Conservation (phyloP, 805 yeast genomes). For the Helenozyma baotianmanensis region DNA sequence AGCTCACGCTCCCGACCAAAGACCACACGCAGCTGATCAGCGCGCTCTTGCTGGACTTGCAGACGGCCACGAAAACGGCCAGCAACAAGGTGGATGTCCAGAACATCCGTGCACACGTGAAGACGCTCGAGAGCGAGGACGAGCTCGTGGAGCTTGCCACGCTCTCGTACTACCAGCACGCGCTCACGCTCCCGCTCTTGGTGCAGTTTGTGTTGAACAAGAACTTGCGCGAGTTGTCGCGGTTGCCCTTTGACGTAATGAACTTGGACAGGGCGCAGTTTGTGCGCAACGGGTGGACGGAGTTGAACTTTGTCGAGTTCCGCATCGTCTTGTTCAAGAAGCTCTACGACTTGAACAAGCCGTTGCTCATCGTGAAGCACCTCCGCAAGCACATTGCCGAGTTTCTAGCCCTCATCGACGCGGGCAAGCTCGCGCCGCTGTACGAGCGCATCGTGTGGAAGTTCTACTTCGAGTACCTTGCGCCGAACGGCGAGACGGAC, state of each 20-base stretch:
- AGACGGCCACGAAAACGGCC: conserved; percentile 9
- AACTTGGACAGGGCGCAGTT: conserved; percentile 19
- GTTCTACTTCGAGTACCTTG: conserved; percentile 32
- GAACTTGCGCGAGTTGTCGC: conserved; percentile 11
- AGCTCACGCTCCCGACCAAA: conserved; percentile 3
- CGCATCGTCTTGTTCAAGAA: conserved; percentile 32
- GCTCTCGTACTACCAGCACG: conserved; percentile 22
- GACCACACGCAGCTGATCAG: conserved; percentile 14
- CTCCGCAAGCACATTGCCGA: conserved; percentile 25
- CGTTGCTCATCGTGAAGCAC: conserved; percentile 26
- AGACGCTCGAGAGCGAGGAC: conserved; percentile 15
- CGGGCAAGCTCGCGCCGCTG: conserved; percentile 24
- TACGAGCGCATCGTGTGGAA: conserved; percentile 41
- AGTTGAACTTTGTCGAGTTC: conserved; percentile 22
- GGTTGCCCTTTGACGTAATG: conserved; percentile 17
- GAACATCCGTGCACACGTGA: conserved; percentile 18
- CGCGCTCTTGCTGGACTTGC: conserved; percentile 25
- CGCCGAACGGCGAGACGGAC: conserved; percentile 17
- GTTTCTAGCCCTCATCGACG: conserved; percentile 23
- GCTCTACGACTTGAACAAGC: conserved; percentile 30
- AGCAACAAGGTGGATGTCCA: conserved; percentile 9
- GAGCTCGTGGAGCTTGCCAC: conserved; percentile 19
- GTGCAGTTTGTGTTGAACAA: conserved; percentile 26
- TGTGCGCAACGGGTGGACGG: conserved; percentile 16
- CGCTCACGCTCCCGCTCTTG: conserved; percentile 21